Evolutionary conservation across 2,329 filamentous ascomycete species (phyloP).

Genomic region (Erysiphe pulchra): DNA sequence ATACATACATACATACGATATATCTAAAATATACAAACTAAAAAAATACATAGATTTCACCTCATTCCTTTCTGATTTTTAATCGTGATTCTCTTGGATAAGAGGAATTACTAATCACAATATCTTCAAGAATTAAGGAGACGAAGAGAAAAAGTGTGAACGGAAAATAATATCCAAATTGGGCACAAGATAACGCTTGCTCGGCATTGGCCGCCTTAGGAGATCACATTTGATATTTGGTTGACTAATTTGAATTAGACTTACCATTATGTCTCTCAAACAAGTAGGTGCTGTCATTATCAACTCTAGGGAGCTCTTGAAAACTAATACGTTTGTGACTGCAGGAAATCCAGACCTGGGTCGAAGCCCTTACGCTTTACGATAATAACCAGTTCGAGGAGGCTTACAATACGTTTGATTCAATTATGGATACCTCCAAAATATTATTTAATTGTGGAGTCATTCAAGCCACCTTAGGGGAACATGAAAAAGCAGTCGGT

Average conservation of each 20-base stretch:
- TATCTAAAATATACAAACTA: too few species aligned
- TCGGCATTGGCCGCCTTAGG: too few species aligned
- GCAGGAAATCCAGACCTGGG: slow-evolving; percentile 96
- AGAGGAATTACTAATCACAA: too few species aligned
- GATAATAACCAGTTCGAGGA: slow-evolving; percentile 96
- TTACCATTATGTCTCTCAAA: slow-evolving; percentile 17
- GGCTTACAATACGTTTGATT: slow-evolving; percentile 57
- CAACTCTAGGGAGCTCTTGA: not conserved
- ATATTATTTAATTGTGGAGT: slow-evolving; percentile 97
- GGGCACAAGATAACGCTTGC: too few species aligned
- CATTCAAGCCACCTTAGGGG: slow-evolving; percentile 85
- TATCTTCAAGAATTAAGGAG: too few species aligned
- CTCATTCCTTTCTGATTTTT: too few species aligned
- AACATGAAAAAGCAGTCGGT: slow-evolving; percentile 84
- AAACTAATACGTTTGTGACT: slow-evolving; percentile 2
- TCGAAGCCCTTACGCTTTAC: slow-evolving; percentile 69
- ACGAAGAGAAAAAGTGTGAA: too few species aligned
- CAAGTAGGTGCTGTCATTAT: slow-evolving; percentile 12
- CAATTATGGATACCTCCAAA: slow-evolving; percentile 85
- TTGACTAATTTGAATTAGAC: slow-evolving; percentile 1
- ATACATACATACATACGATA: too few species aligned
- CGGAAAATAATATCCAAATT: too few species aligned
- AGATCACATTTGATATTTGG: not conserved
- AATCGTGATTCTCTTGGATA: too few species aligned
- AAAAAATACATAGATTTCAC: too few species aligned